These are phyloP conservation scores for Triticum urartu DNA, from an alignment of 176 grass and related monocot genomes.

Conservation along the genomic window DNA sequence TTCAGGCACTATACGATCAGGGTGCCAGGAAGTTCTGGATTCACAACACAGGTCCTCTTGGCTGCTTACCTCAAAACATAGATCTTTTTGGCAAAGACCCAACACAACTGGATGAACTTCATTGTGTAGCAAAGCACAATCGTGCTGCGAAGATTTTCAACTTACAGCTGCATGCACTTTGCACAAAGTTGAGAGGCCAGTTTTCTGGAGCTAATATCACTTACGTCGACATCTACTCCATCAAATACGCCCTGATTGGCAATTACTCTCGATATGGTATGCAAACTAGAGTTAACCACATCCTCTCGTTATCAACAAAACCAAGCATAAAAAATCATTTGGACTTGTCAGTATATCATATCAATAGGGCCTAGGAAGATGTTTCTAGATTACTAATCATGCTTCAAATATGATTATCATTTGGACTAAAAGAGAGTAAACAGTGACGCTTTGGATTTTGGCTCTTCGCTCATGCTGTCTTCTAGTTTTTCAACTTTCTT, in stretches of 20 bases:
- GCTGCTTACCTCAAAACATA: conserved; percentile 94
- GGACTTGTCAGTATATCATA: not conserved
- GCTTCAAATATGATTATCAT: conserved; percentile 20
- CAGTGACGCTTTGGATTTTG: not conserved
- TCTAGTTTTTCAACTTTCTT: not conserved
- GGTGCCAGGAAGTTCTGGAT: conserved; percentile 99
- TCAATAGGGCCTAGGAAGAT: not conserved
- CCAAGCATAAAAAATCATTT: not conserved
- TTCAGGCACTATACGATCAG: conserved; percentile 82
- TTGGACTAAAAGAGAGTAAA: not conserved
- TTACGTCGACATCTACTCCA: conserved; percentile 88
- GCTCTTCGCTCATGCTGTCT: not conserved
- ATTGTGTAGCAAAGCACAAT: conserved; percentile 85
- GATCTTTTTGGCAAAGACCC: conserved; percentile 77
- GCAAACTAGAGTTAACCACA: conserved; percentile 14
- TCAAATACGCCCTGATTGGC: conserved; percentile 72
- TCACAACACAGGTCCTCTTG: conserved; percentile 95
- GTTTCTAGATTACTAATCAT: not conserved
- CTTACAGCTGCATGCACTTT: conserved; percentile 82
- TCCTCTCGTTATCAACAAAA: conserved; percentile 1
- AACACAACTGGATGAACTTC: conserved; percentile 71
- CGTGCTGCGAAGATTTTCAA: conserved; percentile 88
- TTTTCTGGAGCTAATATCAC: conserved; percentile 69
- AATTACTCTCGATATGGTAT: conserved; percentile 95
- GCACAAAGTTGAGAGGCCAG: conserved; percentile 67